Evolutionary conservation across 441 rosid genomes (phyloP).

Genomic region (Arabidopsis hybrid): DNA sequence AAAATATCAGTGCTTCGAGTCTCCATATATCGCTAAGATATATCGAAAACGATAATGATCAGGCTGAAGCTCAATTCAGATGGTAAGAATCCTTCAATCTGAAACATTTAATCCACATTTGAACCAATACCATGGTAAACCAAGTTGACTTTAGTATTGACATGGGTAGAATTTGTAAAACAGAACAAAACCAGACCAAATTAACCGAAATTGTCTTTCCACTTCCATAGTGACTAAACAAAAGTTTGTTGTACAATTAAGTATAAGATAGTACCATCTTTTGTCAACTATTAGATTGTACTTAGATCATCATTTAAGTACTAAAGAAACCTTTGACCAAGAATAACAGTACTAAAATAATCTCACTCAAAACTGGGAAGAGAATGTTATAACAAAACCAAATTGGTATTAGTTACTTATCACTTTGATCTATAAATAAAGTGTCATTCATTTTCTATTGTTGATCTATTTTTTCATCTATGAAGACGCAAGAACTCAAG

Average conservation of each 20-base stretch:
- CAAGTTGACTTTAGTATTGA: background rate
- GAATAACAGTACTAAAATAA: background rate
- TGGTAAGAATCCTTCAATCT: background rate
- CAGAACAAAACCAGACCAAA: background rate
- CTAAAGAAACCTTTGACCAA: background rate
- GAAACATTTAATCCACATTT: background rate
- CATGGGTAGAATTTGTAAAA: background rate
- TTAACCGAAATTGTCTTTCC: background rate
- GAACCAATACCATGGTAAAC: constrained; percentile 4
- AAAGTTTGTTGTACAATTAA: background rate
- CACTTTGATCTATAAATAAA: background rate
- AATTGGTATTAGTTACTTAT: background rate
- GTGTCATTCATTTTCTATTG: background rate
- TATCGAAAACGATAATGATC: background rate
- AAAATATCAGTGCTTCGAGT: too few species aligned
- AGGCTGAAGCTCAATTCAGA: background rate
- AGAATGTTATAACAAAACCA: constrained; percentile 1
- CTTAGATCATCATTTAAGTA: background rate
- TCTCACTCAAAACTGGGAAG: constrained; percentile 6
- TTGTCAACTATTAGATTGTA: background rate
- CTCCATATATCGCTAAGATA: too few species aligned
- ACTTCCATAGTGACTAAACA: background rate
- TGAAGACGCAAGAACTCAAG: background rate
- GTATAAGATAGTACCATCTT: background rate
- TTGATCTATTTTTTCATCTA: background rate